Evolutionary conservation across 1,284 basidiomycete genomes (phyloP), one percentile per base, ranked within the genome.

Genomic region (Mycocalia duriaeana): DNA sequence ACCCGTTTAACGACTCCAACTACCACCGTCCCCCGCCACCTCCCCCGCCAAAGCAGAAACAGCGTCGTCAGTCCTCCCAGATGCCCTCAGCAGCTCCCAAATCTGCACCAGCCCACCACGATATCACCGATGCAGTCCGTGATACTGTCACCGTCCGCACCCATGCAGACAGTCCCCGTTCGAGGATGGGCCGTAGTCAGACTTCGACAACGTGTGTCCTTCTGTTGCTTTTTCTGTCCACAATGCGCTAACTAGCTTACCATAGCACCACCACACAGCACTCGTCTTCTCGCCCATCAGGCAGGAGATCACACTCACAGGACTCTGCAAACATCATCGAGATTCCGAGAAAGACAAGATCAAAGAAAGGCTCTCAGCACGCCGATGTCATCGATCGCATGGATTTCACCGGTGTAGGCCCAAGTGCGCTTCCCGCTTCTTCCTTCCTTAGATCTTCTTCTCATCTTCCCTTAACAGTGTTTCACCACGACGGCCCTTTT

Each of bases 401-500:
- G 42, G 72, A 74, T 55, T 73, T 67, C 47, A 73, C 72, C 3
- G 68, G 64, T 66, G 84, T 88, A 39, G 88, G 88, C 13, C 80
- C 85, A 49, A 89, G 86, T 90, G 59, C 56, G 83, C 76, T 50
- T 25, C 42, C 46, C 43, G 36, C 47, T 42, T 47, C 37, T 46
- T 45, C 35, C 45, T 43, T 56, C 35, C 51, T 47, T 45, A 22
- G 46, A 45, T 51, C 34, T 18, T 46, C 44, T 37, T 43, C 45
- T 46, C 35, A 37, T 46, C 42, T n/a, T n/a, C n/a, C n/a, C n/a
- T 36, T 45, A 48, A 49, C 54, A 91, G 88, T 88, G 79, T 89
- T 91, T 68, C 89, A 91, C 60, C 89, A 91, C 57, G 89, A 91
- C 59, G 89, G 89, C 20, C 89, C 89, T 5, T 91, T 91, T 61